Conservation (phyloP, 2,329 filamentous ascomycete genomes). For the Colletotrichum endophyticum region DNA sequence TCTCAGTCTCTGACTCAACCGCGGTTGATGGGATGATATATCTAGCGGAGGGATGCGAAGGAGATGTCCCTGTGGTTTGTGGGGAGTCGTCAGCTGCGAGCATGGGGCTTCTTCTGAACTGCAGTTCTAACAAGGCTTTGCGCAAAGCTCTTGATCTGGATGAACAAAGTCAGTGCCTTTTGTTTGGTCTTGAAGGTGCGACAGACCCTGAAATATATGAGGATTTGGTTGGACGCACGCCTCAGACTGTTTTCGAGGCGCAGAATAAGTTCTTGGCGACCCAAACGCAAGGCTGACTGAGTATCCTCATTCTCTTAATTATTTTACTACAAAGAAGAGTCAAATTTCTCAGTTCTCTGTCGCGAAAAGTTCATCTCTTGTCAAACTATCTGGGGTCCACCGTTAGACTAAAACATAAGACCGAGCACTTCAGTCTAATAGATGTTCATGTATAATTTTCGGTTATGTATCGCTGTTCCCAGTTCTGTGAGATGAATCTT, state of each 20-base stretch:
- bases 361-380: neutral
- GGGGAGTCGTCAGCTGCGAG: neutral
- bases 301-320: neutral
- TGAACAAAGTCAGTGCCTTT: neutral
- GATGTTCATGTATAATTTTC: neutral
- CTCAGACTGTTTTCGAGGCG: neutral
- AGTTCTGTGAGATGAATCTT: neutral
- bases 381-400: neutral
- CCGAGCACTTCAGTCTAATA: neutral
- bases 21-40: neutral
- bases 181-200: neutral
- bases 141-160: neutral
- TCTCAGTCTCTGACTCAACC: neutral
- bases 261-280: neutral
- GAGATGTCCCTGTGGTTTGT: neutral
- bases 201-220: neutral
- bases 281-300: neutral
- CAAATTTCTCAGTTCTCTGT: neutral
- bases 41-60: neutral
- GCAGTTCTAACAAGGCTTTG: neutral
- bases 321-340: neutral
- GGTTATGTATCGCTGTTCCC: neutral
- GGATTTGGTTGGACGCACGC: neutral
- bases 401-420: neutral
- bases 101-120: neutral